Evolutionary conservation across 2,329 filamentous ascomycete species (phyloP), one percentile per base, ranked within the genome.

Genomic region (Lasiodiplodia sp.): DNA sequence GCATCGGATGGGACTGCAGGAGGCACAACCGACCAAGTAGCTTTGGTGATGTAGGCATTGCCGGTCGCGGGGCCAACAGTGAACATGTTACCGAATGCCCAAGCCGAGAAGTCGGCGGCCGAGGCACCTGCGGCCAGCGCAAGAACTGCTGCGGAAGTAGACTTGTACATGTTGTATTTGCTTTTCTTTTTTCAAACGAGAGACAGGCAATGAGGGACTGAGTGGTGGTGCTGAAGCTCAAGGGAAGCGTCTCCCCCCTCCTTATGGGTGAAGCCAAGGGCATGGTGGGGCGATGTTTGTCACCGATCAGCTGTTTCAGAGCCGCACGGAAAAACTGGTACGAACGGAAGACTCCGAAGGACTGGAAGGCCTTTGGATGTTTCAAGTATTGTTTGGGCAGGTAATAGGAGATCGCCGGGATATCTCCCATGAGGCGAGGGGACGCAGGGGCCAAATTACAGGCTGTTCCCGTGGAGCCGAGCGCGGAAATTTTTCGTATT

Each of bases 11-110:
- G 68, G 2, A 23, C 12, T 3, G 25, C 37, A 2, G 68, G 65
- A 11, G 52, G 65, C 28, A 49, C 18, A 16, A 69, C 47, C 2
- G 57, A 64, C 51, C 60, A 69, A 10, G 68, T 69, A 2, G 68
- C 68, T 38, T 68, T 68, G 38, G 57, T 68, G 49, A 69, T 69
- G 57, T 56, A 40, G 57, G 21, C 23, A 11, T 58, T 51, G 37
- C 49, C 60, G n/a, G 34, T 64, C 0, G 57, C 40, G 8, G 68
- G 68, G 7, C 68, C 68, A 4, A 65, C 14, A 37, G 52, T 52
- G 57, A 69, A 69, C 38, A 65, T 69, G 57, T 69, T 69, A 52
- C 68, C 68, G 44, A 57, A 69, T 4, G 52, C 53, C 49, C 67
- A 68, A 16, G 67, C 65, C 16, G 65, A 49, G 28, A 25, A 67